These are phyloP conservation scores for Zopfochytrium polystomum DNA, from an alignment of 371 early-diverging fungal genomes.

Conservation along the genomic window DNA sequence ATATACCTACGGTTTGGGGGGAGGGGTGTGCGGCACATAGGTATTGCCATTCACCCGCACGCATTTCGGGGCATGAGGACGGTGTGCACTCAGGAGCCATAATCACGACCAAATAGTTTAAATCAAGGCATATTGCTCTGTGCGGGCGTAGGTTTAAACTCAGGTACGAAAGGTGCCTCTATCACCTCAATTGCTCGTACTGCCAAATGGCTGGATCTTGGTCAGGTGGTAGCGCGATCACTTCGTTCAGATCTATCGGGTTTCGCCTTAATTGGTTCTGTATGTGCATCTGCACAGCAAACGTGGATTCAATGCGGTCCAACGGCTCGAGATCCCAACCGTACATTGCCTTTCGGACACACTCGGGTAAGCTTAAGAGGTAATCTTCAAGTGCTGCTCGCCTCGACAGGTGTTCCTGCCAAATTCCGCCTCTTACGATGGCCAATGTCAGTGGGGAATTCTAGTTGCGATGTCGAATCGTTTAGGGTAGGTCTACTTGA, in stretches of 20 bases:
- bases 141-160: not conserved
- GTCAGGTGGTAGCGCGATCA: conserved; percentile 64
- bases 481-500: too few species aligned
- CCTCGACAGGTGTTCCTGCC: too few species aligned
- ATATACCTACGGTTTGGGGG: conserved; percentile 64
- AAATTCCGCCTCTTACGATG: too few species aligned
- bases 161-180: not conserved
- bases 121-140: conserved; percentile 63
- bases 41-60: conserved; percentile 87
- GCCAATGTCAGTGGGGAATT: too few species aligned
- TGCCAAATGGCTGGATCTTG: conserved; percentile 79
- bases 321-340: too few species aligned
- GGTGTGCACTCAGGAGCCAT: conserved; percentile 69
- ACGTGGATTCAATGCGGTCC: too few species aligned
- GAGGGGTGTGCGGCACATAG: conserved; percentile 88
- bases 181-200: conserved; percentile 82
- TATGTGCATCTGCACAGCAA: conserved; percentile 80
- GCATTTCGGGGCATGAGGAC: conserved; percentile 87
- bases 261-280: conserved; percentile 70
- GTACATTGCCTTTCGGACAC: too few species aligned
- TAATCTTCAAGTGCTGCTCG: too few species aligned
- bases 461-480: too few species aligned
- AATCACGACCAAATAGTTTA: conserved; percentile 71
- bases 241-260: conserved; percentile 60
- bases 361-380: too few species aligned